Evolutionary conservation across 176 grass and related monocot genomes (phyloP).

Genomic region (Rhipidocladum racemiflorum): DNA sequence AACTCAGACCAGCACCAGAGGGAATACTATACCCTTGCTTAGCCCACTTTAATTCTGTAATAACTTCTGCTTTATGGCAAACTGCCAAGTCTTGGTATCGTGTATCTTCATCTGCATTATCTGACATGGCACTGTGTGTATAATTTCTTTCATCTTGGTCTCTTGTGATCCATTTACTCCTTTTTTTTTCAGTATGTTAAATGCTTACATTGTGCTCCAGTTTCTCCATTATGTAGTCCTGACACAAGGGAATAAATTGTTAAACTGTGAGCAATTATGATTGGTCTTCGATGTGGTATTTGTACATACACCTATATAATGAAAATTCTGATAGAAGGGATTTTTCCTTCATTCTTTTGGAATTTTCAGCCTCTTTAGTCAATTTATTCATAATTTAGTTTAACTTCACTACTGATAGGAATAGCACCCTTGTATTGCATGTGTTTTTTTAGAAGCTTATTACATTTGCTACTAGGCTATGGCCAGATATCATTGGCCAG

Average conservation of each 20-base stretch:
- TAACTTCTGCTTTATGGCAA: background rate
- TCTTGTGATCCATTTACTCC: background rate
- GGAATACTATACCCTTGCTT: conserved; percentile 50
- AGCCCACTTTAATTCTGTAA: background rate
- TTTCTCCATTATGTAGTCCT: conserved; percentile 25
- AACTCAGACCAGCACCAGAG: conserved; percentile 18
- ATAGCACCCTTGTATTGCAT: background rate
- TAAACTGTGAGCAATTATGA: background rate
- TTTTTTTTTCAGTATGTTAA: background rate
- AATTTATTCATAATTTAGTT: background rate
- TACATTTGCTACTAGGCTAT: background rate
- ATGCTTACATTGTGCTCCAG: background rate
- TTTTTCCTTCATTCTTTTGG: background rate
- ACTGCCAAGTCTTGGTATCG: background rate
- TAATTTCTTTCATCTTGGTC: background rate
- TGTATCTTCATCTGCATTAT: conserved; percentile 14
- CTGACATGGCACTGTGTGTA: background rate
- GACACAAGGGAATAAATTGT: conserved; percentile 11
- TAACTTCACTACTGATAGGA: background rate
- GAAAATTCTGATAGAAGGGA: background rate
- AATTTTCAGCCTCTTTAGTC: background rate
- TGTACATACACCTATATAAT: background rate
- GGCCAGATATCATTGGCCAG: background rate
- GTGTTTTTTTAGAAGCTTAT: background rate
- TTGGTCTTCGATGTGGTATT: background rate